Conservation (phyloP, 306 rosid species). For the Cicer yamashitae region DNA sequence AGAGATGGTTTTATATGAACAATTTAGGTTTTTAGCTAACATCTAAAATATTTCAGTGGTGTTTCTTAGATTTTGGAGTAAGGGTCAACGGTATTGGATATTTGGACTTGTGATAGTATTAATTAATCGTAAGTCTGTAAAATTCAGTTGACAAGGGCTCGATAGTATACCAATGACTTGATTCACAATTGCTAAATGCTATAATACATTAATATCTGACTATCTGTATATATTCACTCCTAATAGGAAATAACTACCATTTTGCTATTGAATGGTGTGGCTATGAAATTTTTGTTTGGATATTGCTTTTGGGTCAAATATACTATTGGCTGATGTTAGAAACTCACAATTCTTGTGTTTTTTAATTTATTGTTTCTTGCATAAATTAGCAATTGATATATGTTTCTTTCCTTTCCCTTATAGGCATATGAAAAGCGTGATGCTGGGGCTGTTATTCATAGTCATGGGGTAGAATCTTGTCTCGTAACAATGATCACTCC, state of each 20-base stretch:
- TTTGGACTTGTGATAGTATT: slow-evolving; percentile 20
- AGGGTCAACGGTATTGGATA: slow-evolving; percentile 3
- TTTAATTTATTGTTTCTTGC: slow-evolving; percentile 22
- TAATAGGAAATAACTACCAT: slow-evolving; percentile 25
- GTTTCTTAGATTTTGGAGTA: slow-evolving; percentile 13
- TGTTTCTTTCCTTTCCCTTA: slow-evolving; percentile 38
- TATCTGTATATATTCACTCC: slow-evolving; percentile 19
- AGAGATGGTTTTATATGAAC: background rate
- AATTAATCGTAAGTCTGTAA: slow-evolving; percentile 10
- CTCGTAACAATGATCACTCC: slow-evolving; percentile 90
- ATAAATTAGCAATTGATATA: slow-evolving; percentile 32
- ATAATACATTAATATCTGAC: background rate
- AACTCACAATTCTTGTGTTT: slow-evolving; percentile 19
- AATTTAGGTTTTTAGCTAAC: background rate
- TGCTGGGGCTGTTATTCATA: slow-evolving; percentile 90
- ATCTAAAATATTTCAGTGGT: slow-evolving; percentile 15
- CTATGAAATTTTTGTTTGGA: slow-evolving; percentile 21
- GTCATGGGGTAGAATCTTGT: slow-evolving; percentile 94
- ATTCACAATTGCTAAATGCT: slow-evolving; percentile 13
- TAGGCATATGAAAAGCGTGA: slow-evolving; percentile 86
- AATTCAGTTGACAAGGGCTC: slow-evolving; percentile 12
- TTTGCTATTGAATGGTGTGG: slow-evolving; percentile 30
- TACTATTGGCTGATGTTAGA: slow-evolving; percentile 33
- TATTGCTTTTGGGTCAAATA: slow-evolving; percentile 22
- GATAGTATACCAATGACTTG: slow-evolving; percentile 4